Percentiles rank a stretch among this genome's conserved stretches.
Conservation (phyloP, 2,329 filamentous ascomycete genomes). For the Fonsecaea pedrosoi region DNA sequence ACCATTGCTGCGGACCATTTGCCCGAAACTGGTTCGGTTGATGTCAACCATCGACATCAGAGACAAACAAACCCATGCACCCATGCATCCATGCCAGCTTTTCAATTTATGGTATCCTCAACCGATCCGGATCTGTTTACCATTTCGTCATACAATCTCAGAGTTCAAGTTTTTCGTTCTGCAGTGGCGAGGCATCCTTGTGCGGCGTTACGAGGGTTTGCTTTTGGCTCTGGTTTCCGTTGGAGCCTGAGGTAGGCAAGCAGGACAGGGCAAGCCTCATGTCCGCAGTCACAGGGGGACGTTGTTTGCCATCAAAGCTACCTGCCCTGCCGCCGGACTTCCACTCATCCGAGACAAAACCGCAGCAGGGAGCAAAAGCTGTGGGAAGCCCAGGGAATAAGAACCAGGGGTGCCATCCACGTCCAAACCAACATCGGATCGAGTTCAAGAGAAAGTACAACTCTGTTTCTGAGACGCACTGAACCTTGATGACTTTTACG, state of each 20-base stretch:
- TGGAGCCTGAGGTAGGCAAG: too few relatives aligned
- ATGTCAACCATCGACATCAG: background rate
- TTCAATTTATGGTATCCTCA: background rate
- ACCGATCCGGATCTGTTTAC: background rate
- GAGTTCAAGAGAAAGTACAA: background rate
- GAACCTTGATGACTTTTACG: background rate
- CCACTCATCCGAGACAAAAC: background rate
- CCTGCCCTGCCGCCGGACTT: background rate
- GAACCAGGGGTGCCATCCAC: too few relatives aligned
- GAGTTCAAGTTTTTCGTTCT: background rate
- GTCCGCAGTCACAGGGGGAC: background rate
- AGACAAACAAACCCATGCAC: background rate
- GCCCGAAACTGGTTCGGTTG: background rate
- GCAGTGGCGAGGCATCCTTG: background rate
- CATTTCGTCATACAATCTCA: background rate
- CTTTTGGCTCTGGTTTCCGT: background rate
- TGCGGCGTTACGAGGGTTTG: background rate
- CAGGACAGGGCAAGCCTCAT: background rate
- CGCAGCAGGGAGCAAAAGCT: background rate
- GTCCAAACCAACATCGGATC: background rate
- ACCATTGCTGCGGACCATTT: too few relatives aligned
- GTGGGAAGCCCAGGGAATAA: too few relatives aligned
- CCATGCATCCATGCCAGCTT: background rate
- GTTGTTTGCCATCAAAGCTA: background rate
- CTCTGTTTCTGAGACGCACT: background rate